Evolutionary conservation across 192 early-diverging fungal genomes (phyloP).

Genomic region (Podila epigama): DNA sequence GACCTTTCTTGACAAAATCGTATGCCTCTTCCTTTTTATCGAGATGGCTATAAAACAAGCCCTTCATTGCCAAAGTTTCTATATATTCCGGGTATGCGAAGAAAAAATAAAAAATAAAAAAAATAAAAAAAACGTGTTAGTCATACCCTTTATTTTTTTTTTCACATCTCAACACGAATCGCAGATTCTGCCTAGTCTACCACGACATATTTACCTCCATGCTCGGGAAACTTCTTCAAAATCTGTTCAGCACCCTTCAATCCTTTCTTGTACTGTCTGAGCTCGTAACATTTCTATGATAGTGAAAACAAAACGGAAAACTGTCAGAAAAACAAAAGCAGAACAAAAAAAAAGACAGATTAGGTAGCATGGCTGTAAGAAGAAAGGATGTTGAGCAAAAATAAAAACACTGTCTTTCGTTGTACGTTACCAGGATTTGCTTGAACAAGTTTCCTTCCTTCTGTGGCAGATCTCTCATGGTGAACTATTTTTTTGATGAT

Average conservation of each 20-base stretch:
- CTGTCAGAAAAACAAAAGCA: neutral
- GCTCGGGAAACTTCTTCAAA: constrained; percentile 91
- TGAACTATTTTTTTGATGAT: too few relatives aligned
- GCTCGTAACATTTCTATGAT: constrained; percentile 91
- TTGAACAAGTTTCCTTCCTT: constrained; percentile 6
- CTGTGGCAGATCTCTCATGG: constrained; percentile 6
- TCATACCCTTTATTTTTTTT: neutral
- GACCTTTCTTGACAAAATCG: constrained; percentile 84
- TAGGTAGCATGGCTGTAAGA: too few relatives aligned
- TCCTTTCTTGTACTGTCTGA: constrained; percentile 95
- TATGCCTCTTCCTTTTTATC: constrained; percentile 94
- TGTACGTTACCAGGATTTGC: constrained; percentile 1
- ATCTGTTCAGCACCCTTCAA: constrained; percentile 91
- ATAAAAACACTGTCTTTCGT: neutral
- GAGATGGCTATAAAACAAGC: constrained; percentile 90
- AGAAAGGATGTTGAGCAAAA: too few relatives aligned
- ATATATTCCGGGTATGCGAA: neutral
- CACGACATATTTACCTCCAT: constrained; percentile 73
- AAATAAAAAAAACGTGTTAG: neutral
- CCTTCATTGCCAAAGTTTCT: constrained; percentile 96
- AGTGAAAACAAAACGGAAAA: neutral
- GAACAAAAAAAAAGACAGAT: neutral
- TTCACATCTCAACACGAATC: too few relatives aligned
- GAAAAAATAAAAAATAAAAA: neutral
- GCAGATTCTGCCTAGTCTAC: neutral